Base-by-base conservation (phyloP, 208 protist genomes). In the Wallacemonas sp. region DNA sequence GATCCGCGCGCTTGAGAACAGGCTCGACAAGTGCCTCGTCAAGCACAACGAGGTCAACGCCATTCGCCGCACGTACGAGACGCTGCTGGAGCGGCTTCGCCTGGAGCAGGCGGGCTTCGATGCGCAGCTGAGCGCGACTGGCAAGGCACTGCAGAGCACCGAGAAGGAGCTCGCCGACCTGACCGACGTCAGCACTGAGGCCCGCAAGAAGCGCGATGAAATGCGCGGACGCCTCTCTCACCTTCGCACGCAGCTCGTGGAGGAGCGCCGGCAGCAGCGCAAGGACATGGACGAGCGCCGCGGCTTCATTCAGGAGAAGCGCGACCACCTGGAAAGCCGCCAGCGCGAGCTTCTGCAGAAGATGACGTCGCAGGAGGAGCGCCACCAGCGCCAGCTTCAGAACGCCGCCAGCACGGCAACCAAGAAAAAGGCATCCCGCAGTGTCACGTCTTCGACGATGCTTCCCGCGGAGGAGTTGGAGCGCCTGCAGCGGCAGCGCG, bases 21-120 rank as follows among this genome's bases (percentile, higher is more conserved):
- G 94, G 10, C 86, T 99, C 0, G 97, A 99, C 76, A 99, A 98
- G 83, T 97, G 95, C 26, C 91, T 98, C 26, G 97, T 99, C 57
- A 99, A 98, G 82, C 96, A 97, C 89, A 98, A 98, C 72, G 97
- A 99, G 67, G 93, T 97, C 10, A 87, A 91, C 68, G 84, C 86
- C 42, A 98, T 99, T 52, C 82, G 87, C 18, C 93, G 92, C 50
- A 98, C 97, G 16, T 99, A 98, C 78, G 92, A 98, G 75, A 91
- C 96, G 57, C 94, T 98, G 52, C 76, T 98, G 63, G 86, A 97
- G 71, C 84, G 95, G 16, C 85, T 99, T 22, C 89, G 97, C 75
- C 75, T 97, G 55, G 93, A 98, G 79, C 91, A 96, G 67, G 67
- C 91, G 7, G 88, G 87, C 10, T 98, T 96, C 65, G 92, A 97